phyloP scores from a whole-genome alignment of 2,329 filamentous ascomycete genomes.

The Scortechinia acanthostroma region DNA sequence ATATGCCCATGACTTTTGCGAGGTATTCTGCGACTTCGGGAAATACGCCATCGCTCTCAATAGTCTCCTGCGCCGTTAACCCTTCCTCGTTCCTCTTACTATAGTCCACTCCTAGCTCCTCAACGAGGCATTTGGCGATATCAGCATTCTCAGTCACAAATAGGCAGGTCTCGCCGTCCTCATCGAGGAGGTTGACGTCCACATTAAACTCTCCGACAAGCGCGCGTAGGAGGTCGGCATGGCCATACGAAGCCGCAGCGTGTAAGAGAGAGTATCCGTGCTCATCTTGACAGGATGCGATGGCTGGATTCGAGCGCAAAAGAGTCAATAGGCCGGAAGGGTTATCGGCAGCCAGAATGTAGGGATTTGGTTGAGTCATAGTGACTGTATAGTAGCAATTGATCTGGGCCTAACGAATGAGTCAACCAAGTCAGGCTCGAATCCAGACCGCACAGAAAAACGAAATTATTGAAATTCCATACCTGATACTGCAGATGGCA shows the following conservation, averaged over 20 bases:
- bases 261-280: conserved; percentile 93
- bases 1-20: conserved; percentile 12
- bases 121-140: conserved; percentile 72
- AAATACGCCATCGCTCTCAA: conserved; percentile 72
- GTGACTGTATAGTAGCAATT: too few relatives aligned
- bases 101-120: conserved; percentile 71
- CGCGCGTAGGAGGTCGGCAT: conserved; percentile 70
- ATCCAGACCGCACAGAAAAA: too few relatives aligned
- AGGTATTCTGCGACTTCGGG: conserved; percentile 72
- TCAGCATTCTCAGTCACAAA: conserved; percentile 82
- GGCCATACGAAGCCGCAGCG: conserved; percentile 86
- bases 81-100: conserved; percentile 65
- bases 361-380: conserved; percentile 51
- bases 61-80: conserved; percentile 73
- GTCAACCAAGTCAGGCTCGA: too few relatives aligned
- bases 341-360: conserved; percentile 76
- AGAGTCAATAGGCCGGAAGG: conserved; percentile 67
- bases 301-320: conserved; percentile 65
- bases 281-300: conserved; percentile 76
- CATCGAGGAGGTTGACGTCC: conserved; percentile 74
- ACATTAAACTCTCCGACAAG: conserved; percentile 73
- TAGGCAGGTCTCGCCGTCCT: conserved; percentile 88
- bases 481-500: too few relatives aligned
- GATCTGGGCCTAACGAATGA: too few relatives aligned
- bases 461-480: too few relatives aligned